Evolutionary conservation across 2,329 filamentous ascomycete genomes (phyloP), one percentile per base, ranked within the genome.

Genomic region (Penicillium psychrosexuale): DNA sequence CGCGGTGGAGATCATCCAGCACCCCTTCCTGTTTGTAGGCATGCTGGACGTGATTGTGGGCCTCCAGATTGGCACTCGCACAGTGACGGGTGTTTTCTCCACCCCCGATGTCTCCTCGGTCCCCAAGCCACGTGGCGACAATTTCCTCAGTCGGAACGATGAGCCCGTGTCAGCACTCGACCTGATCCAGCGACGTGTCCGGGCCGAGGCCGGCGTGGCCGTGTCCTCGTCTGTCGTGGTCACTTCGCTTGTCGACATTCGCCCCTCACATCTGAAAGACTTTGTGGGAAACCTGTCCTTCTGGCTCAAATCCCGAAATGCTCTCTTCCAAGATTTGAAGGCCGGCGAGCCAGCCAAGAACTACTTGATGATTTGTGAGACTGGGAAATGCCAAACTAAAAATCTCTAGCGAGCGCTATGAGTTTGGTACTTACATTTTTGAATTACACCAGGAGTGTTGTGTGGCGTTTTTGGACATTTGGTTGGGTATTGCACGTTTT

Each of bases 21-120:
- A 97, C 65, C 91, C 94, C 0, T 96, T 94, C 80, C 80, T 97
- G 2, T 97, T 95, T 74, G 87, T 90, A 0, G 89, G 89, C 4
- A 80, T 97, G 64, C 80, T 97, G 64, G 83, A 84, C 3, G 83
- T 83, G 0, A 84, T 97, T 2, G 90, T 96, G 9, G 84, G 86
- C 1, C 84, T 87, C 4, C 83, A 87, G 56, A 74, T 96, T 3
- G 91, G 91, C 0, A 81, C 86, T 2, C 81, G 81, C 51, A 81
- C 81, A 17, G 69, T 85, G 2, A 80, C 87, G 9, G 76, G 86
- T 6, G 76, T 81, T 1, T 78, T 82, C 8, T 74, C 78, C 40
- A 79, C 63, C 0, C 54, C 66, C 7, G 62, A 66, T 7, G 53
- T 68, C 5, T 53, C 58, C 17, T 43, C 51, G 1, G 39, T 45